Evolutionary conservation across 2,329 filamentous ascomycete species (phyloP), one percentile per base, ranked within the genome.

Genomic region (Trichoderma semiorbis): DNA sequence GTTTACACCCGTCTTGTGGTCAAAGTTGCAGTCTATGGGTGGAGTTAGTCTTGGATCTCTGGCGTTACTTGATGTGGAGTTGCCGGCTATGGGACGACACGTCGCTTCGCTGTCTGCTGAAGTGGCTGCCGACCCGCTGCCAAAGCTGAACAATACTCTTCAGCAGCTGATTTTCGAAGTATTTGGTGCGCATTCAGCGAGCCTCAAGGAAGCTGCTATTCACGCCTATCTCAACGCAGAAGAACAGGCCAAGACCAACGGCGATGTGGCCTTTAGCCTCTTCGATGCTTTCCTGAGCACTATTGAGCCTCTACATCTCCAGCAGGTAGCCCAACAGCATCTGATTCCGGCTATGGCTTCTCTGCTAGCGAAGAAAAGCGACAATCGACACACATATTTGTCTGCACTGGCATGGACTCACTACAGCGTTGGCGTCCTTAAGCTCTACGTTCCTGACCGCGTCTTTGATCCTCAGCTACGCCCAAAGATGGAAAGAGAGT

Each of bases 381-480:
- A 61, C 5, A 60, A 65, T 7, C 72, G 74, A 5, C 74, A 77
- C 24, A 75, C 79, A 6, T 78, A 82, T 34, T 76, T 80, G 58
- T 82, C 81, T 6, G 81, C 83, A 7, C 81, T 91, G 26, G 91
- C 92, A 6, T 96, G 95, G 89, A 86, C 94, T 32, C 86, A 92
- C 65, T 90, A 97, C 73, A 91, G 93, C 2, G 81, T 95, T 24
- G 91, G 91, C 18, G 89, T 91, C 50, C 85, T 98, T 62, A 88
- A 88, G 73, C 85, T 98, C 3, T 98, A 95, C 78, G 90, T 98
- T 3, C 95, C 97, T 0, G 92, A 97, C 79, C 91, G 91, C 75
- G 88, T 92, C 4, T 96, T 95, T 77, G 96, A 99, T 79, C 96
- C 96, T 1, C 88, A 91, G 72, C 84, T 91, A 72, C 85, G 87